Evolutionary conservation across 495 filamentous ascomycete species (phyloP).

Genomic region (Xylona heveae): DNA sequence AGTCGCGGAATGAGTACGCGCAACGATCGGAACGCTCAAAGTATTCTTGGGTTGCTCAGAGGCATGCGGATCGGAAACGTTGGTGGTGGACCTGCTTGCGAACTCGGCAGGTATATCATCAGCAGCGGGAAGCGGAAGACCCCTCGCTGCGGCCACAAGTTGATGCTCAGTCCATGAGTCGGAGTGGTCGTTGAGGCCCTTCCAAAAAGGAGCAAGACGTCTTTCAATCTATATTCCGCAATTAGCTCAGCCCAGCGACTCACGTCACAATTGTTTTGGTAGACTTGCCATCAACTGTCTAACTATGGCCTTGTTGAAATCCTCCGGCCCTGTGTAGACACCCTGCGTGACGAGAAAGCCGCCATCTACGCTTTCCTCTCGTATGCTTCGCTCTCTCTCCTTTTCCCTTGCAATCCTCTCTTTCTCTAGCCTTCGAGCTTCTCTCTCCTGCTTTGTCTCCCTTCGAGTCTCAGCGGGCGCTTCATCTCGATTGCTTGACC

Average conservation of each 20-base stretch:
- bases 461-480: constrained; percentile 31
- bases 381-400: constrained; percentile 82
- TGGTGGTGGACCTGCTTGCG: constrained; percentile 14
- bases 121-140: constrained; percentile 61
- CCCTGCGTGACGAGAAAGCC: constrained; percentile 90
- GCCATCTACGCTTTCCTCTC: constrained; percentile 83
- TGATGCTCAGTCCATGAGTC: constrained; percentile 87
- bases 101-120: constrained; percentile 46
- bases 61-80: constrained; percentile 17
- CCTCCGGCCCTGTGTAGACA: constrained; percentile 76
- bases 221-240: constrained; percentile 51
- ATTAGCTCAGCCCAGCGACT: constrained; percentile 2
- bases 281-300: constrained; percentile 69
- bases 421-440: constrained; percentile 64
- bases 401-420: constrained; percentile 51
- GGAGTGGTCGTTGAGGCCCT: constrained; percentile 72
- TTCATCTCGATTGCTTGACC: constrained; percentile 21
- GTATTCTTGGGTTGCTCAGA: constrained; percentile 31
- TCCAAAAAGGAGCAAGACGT: constrained; percentile 84
- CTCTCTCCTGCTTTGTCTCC: constrained; percentile 82
- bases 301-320: constrained; percentile 79
- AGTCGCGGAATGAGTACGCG: constrained; percentile 52
- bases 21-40: constrained; percentile 56
- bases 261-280: neutral
- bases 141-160: constrained; percentile 76